phyloP scores from a whole-genome alignment of 2,329 filamentous ascomycete genomes.

The Botrytis tulipae region DNA sequence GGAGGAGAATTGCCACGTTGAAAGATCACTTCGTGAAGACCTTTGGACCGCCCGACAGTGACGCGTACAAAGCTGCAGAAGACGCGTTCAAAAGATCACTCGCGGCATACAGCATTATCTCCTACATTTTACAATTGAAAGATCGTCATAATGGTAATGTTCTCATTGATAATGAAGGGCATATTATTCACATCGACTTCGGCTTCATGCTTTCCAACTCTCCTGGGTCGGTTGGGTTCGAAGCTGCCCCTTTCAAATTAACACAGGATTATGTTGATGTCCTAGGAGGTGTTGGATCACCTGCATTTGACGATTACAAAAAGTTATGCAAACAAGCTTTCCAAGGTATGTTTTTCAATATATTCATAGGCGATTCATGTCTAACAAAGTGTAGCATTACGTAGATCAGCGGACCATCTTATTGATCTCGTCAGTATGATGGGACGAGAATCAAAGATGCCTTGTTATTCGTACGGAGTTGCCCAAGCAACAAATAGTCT shows the following conservation, averaged over 20 bases:
- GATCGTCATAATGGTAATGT: slow-evolving; percentile 86
- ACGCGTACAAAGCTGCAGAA: slow-evolving; percentile 68
- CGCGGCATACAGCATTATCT: slow-evolving; percentile 82
- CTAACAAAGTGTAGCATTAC: slow-evolving; percentile 53
- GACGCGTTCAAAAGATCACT: slow-evolving; percentile 80
- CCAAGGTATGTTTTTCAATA: slow-evolving; percentile 55
- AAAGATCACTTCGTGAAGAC: slow-evolving; percentile 80
- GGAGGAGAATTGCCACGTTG: slow-evolving; percentile 74
- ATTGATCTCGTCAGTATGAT: slow-evolving; percentile 82
- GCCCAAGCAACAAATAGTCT: slow-evolving; percentile 66
- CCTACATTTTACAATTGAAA: slow-evolving; percentile 80
- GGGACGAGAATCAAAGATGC: slow-evolving; percentile 81
- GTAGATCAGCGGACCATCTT: slow-evolving; percentile 75
- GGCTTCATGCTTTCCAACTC: slow-evolving; percentile 89
- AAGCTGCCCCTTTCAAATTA: slow-evolving; percentile 83
- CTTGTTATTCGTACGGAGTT: slow-evolving; percentile 76
- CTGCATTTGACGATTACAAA: slow-evolving; percentile 74
- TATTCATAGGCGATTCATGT: neutral
- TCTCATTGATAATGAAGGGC: slow-evolving; percentile 79
- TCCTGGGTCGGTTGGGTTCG: slow-evolving; percentile 79
- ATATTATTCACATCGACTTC: slow-evolving; percentile 87
- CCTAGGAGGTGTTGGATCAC: slow-evolving; percentile 68
- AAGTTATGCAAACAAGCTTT: slow-evolving; percentile 79
- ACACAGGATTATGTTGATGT: slow-evolving; percentile 86
- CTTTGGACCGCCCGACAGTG: slow-evolving; percentile 68